Evolutionary conservation across 352 stramenopile species (phyloP).

Genomic region (Phytopythium mirpurense): DNA sequence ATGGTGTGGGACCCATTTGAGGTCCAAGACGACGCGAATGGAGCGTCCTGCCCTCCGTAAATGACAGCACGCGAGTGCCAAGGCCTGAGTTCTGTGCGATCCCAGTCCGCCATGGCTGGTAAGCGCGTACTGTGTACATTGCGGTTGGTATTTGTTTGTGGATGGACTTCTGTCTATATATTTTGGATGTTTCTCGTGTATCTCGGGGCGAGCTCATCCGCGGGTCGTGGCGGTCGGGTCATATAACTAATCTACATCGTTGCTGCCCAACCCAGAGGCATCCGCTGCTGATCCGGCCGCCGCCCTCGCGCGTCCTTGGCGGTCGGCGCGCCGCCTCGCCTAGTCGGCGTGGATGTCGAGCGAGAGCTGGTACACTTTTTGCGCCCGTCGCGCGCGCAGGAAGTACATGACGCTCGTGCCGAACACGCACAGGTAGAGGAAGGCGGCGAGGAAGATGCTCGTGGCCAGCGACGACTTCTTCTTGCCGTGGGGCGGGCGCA

Average conservation of each 20-base stretch:
- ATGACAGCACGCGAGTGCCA: too few species aligned
- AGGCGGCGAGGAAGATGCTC: slow-evolving; percentile 83
- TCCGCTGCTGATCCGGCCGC: too few species aligned
- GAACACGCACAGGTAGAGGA: slow-evolving; percentile 83
- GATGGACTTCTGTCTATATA: slow-evolving; percentile 14
- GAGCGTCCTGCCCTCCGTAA: not conserved
- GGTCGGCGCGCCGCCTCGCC: not conserved
- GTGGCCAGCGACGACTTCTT: slow-evolving; percentile 78
- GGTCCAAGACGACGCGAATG: slow-evolving; percentile 22
- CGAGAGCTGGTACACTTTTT: slow-evolving; percentile 87
- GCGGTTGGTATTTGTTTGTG: not conserved
- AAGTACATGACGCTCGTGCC: slow-evolving; percentile 86
- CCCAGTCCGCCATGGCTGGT: not conserved
- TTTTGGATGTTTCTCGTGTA: slow-evolving; percentile 9
- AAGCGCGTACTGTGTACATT: not conserved
- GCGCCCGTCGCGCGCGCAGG: slow-evolving; percentile 59
- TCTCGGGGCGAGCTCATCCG: slow-evolving; percentile 6
- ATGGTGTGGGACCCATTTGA: slow-evolving; percentile 27
- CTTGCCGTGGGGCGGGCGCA: slow-evolving; percentile 70
- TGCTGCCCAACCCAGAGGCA: not conserved
- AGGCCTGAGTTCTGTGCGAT: too few species aligned
- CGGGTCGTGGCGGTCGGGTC: slow-evolving; percentile 6
- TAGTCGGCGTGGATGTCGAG: slow-evolving; percentile 83
- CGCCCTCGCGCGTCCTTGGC: too few species aligned
- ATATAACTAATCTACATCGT: slow-evolving; percentile 50